These are phyloP conservation scores for Closterium sp. DNA, from an alignment of 139 green algal genomes.

Conservation along the genomic window DNA sequence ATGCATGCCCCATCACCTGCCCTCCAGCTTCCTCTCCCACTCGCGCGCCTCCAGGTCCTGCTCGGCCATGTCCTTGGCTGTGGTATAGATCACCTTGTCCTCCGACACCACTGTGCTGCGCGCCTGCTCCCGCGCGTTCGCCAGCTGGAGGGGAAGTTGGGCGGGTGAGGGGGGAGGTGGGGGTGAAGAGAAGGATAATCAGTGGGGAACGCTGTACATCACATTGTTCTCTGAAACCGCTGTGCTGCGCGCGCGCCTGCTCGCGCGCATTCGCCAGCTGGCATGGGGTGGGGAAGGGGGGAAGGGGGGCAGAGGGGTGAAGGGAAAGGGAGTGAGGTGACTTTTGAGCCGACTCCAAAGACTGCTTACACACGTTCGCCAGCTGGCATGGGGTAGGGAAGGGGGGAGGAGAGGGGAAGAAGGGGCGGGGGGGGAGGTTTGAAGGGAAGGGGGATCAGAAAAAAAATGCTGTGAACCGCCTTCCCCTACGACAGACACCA, in stretches of 20 bases:
- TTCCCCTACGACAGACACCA: conserved; percentile 8
- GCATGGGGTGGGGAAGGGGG: background rate
- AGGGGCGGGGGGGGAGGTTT: too few species aligned
- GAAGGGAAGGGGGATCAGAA: too few species aligned
- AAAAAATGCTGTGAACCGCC: conserved; percentile 39
- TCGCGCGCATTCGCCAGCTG: conserved; percentile 35
- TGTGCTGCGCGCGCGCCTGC: conserved; percentile 11
- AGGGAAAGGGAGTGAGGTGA: background rate
- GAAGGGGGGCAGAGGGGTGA: background rate
- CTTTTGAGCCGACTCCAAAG: background rate
- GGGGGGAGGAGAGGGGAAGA: too few species aligned
- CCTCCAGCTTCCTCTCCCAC: conserved; percentile 38
- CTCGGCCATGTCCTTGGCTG: conserved; percentile 39
- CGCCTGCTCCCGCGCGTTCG: conserved; percentile 39
- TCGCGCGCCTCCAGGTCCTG: conserved; percentile 45
- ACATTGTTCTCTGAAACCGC: conserved; percentile 30
- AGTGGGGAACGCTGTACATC: conserved; percentile 22
- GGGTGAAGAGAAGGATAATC: too few species aligned
- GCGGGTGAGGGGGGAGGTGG: too few species aligned
- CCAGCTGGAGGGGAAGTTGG: conserved; percentile 12
- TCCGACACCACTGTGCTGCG: conserved; percentile 16
- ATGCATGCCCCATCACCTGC: background rate
- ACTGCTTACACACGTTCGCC: background rate
- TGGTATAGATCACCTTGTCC: conserved; percentile 48
- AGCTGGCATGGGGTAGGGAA: conserved; percentile 21